A percentile compares a stretch with the other conserved stretches of the same genome.
Conservation (phyloP, 164 flowering plant genomes). For the Stephania japonica region DNA sequence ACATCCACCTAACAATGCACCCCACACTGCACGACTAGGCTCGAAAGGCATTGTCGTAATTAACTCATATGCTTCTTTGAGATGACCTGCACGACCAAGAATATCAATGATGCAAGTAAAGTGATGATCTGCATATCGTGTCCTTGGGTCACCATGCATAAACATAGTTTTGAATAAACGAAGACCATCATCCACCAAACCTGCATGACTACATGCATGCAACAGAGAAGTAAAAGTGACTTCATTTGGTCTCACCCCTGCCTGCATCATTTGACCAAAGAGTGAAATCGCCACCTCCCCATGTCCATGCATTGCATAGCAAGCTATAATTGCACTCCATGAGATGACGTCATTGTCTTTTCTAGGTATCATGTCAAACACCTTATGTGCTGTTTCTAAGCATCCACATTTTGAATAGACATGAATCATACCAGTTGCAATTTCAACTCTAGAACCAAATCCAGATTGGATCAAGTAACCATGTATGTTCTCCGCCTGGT, state of each 20-base stretch:
- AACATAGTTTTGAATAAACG: constrained; percentile 43
- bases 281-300: constrained; percentile 49
- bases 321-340: constrained; percentile 67
- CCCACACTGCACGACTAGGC: constrained; percentile 66
- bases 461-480: constrained; percentile 49
- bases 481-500: constrained; percentile 55
- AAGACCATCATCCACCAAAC: constrained; percentile 69
- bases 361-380: constrained; percentile 39
- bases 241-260: constrained; percentile 60
- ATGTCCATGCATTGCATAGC: constrained; percentile 62
- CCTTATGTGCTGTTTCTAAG: constrained; percentile 42
- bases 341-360: constrained; percentile 42
- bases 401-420: constrained; percentile 66
- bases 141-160: constrained; percentile 17
- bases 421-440: constrained; percentile 49
- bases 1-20: constrained; percentile 73
- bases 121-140: constrained; percentile 35
- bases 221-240: constrained; percentile 63
- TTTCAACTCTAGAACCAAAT: constrained; percentile 34
- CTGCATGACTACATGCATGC: constrained; percentile 74
- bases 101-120: constrained; percentile 73
- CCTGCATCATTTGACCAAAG: constrained; percentile 53
- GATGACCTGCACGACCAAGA: constrained; percentile 68
- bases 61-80: constrained; percentile 51
- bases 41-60: constrained; percentile 51